Percentiles rank a stretch among this genome's conserved stretches.
Evolutionary conservation across 169 alveolate species (phyloP).

Genomic region (Plasmodium inui): DNA sequence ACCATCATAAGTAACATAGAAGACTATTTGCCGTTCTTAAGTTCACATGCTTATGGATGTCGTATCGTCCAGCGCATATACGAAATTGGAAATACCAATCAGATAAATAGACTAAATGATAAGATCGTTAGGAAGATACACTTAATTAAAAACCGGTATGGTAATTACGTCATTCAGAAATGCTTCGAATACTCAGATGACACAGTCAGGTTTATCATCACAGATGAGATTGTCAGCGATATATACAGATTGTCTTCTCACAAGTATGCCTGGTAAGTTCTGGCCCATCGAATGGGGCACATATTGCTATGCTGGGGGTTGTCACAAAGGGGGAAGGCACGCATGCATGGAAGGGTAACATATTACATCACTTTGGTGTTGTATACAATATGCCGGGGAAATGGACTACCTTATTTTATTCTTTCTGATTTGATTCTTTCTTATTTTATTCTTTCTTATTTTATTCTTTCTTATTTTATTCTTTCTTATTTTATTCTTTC

Average conservation of each 20-base stretch:
- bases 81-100: constrained; percentile 50
- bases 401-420: background rate
- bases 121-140: constrained; percentile 38
- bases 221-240: constrained; percentile 52
- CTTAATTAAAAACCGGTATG: constrained; percentile 69
- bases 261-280: constrained; percentile 70
- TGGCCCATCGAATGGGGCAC: background rate
- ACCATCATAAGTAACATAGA: constrained; percentile 49
- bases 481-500: background rate
- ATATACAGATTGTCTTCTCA: constrained; percentile 45
- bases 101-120: constrained; percentile 58
- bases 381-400: background rate
- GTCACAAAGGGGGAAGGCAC: background rate
- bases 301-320: background rate
- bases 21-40: constrained; percentile 57
- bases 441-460: background rate
- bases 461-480: background rate
- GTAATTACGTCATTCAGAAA: constrained; percentile 75
- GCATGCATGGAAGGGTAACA: too few relatives aligned
- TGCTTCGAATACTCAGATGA: constrained; percentile 72
- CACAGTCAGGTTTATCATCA: constrained; percentile 17
- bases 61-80: constrained; percentile 70
- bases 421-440: too few relatives aligned
- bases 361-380: background rate
- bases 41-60: constrained; percentile 74